Percentiles rank a stretch among this genome's conserved stretches.
Evolutionary conservation across 495 filamentous ascomycete species (phyloP).

Genomic region (Penicillium coffeae): DNA sequence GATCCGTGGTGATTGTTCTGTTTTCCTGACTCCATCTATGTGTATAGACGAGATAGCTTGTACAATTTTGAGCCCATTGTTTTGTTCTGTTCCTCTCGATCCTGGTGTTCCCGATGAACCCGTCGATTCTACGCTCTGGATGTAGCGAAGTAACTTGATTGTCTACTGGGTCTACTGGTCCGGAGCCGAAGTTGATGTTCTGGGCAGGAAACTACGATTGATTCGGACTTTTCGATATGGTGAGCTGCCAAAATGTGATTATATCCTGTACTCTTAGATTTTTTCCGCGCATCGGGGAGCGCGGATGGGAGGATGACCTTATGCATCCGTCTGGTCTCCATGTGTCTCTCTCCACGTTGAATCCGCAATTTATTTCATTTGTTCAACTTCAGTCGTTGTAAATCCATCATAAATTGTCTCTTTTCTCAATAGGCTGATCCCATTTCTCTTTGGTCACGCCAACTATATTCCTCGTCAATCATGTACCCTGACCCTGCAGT

Average conservation of each 20-base stretch:
- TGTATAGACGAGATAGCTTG: conserved; percentile 54
- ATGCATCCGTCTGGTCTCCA: conserved; percentile 28
- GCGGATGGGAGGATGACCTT: conserved; percentile 29
- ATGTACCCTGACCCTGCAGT: no score
- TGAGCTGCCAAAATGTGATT: conserved; percentile 42
- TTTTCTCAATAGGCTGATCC: not conserved
- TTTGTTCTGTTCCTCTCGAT: conserved; percentile 38
- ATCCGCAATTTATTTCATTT: conserved; percentile 32
- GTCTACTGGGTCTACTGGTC: conserved; percentile 17
- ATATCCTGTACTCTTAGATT: conserved; percentile 52
- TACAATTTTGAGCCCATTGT: conserved; percentile 52
- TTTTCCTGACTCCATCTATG: conserved; percentile 45
- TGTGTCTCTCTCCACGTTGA: conserved; percentile 27
- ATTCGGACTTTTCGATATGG: not conserved
- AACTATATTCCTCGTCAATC: no score
- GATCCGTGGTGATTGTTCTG: conserved; percentile 30
- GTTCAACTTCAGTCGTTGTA: conserved; percentile 10
- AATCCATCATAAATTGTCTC: not conserved
- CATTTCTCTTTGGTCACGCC: no score
- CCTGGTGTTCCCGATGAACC: conserved; percentile 12
- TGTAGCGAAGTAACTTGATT: conserved; percentile 25
- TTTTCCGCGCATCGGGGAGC: conserved; percentile 38
- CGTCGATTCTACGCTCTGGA: conserved; percentile 19
- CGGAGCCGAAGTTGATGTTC: conserved; percentile 9
- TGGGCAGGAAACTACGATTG: not conserved